Evolutionary conservation across 2,329 filamentous ascomycete species (phyloP), one percentile per base, ranked within the genome.

Genomic region (Tolypocladium amazonense): DNA sequence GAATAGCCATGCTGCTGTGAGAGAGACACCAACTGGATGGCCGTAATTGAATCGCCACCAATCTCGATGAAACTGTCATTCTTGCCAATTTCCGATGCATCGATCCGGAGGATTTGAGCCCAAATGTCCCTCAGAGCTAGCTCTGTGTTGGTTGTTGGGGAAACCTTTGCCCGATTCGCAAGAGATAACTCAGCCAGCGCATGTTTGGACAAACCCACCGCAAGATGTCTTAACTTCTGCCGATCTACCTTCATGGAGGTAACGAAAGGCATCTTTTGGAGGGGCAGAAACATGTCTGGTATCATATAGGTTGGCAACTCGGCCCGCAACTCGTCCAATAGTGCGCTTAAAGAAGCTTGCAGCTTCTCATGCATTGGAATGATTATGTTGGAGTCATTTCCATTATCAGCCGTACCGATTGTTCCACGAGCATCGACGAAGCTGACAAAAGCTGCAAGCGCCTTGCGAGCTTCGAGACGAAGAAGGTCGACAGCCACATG

Each of bases 401-500:
- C 2, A 12, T 25, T 14, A 23, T 33, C 30, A 33, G 30, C 30
- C 4, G 8, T 33, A 33, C 30, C 30, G 30, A 33, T 33, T 4
- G 8, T 33, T 8, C 8, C 30, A 33, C 30, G 30, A 8, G 30
- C 4, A 68, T 71, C 18, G 39, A 6, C 14, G 39, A 41, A 41
- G 15, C 39, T 41, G 39, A 41, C 18, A 20, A 41, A 41, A 3
- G 39, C 39, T 18, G 39, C 39, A 6, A 41, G 39, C 14, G 18
- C 18, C 14, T 41, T 15, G 5, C 39, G 39, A 7, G 11, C 4
- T 6, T 41, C 39, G 14, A 18, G 14, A 6, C 18, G 39, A 41
- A 41, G 14, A 6, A 41, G 12, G 4, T 41, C 39, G 12, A 41
- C 39, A 18, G 39, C 39, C 39, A 41, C 39, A 41, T 41, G 39